Evolutionary conservation across 805 yeast genomes (phyloP).

Genomic region (Candida nitratophila): DNA sequence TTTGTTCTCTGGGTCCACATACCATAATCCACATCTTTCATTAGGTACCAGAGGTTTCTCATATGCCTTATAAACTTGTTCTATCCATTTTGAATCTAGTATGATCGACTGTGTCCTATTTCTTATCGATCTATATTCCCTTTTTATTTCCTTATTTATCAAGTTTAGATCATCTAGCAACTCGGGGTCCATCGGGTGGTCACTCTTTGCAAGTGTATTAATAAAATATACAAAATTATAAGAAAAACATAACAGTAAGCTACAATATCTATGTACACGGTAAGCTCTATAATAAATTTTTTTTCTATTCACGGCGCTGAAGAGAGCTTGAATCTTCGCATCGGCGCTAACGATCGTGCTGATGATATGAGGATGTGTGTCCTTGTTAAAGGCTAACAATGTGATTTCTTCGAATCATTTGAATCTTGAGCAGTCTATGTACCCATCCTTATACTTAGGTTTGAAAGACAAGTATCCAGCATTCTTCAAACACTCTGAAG

Average conservation of each 20-base stretch:
- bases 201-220: too few relatives aligned
- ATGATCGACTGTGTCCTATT: constrained; percentile 70
- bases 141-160: constrained; percentile 34
- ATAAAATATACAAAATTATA: not conserved
- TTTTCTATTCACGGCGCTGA: too few relatives aligned
- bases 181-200: constrained; percentile 14
- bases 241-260: too few relatives aligned
- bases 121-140: constrained; percentile 42
- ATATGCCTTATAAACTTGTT: constrained; percentile 29
- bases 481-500: constrained; percentile 40
- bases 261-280: too few relatives aligned
- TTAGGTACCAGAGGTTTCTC: constrained; percentile 53
- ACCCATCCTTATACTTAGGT: constrained; percentile 3
- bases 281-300: too few relatives aligned
- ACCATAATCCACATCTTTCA: constrained; percentile 87
- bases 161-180: constrained; percentile 11
- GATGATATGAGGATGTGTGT: too few relatives aligned
- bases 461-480: constrained; percentile 23
- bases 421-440: constrained; percentile 7
- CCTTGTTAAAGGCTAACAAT: too few relatives aligned
- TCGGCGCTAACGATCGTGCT: too few relatives aligned
- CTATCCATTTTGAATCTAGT: constrained; percentile 50
- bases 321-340: too few relatives aligned
- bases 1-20: constrained; percentile 40
- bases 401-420: too few relatives aligned